Evolutionary conservation across 1,284 basidiomycete species (phyloP), one percentile per base, ranked within the genome.

Genomic region (Thelephora terrestris): DNA sequence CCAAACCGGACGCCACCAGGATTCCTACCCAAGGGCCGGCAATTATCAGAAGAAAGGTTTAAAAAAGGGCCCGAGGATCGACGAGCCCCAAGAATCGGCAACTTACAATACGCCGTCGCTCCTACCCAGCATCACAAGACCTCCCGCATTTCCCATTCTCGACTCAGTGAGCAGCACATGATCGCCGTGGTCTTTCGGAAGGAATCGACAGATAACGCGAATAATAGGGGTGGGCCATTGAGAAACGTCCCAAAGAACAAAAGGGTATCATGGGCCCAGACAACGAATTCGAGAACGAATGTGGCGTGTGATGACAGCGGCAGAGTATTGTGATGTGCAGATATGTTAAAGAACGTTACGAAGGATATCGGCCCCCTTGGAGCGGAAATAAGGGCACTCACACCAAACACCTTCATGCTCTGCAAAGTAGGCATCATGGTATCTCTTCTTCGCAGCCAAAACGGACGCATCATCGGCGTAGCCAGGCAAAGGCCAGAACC

Each of bases 1-100:
- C 90, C 90, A 60, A 92, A 93, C 18, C 90, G 78, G 52, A 94
- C 79, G 2, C 90, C 90, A 47, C 85, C 84, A 4, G 91, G 89
- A 63, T 92, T 88, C 55, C 80, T 83, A 58, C 43, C 23, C 40
- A 47, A 51, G 49, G 46, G 18, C 39, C 29, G 47, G 34, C 37
- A 44, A 39, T 49, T 34, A 54, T 55, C 46, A 50, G 46, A 55
- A 47, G 35, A 45, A 37, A 43, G 46, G 35, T 45, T 35, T 48
- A 10, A 42, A 23, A 43, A 17, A 24, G 25, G 40, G 35, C 10
- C 10, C 42, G 36, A 7, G 46, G 42, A 24, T 7, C 12, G 45
- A 53, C 27, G 46, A 42, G 40, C 24, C 45, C 54, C 51, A 52
- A 50, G 47, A 55, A 46, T 36, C 23, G 29, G 39, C 35, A 39